These are phyloP conservation scores for Tricholoma hemisulphureum DNA, from an alignment of 768 basidiomycete genomes.

Conservation along the genomic window DNA sequence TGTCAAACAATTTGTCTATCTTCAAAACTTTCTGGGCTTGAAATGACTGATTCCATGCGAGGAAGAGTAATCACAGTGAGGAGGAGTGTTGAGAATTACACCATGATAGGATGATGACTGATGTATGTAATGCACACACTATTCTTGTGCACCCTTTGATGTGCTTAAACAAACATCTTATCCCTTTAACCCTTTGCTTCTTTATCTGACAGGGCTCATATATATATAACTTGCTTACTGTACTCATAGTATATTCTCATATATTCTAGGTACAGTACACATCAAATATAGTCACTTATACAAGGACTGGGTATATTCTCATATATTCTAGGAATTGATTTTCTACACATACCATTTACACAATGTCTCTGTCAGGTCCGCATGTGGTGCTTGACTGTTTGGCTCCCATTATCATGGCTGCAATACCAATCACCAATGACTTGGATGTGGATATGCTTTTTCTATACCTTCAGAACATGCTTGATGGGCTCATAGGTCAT, in stretches of 20 bases:
- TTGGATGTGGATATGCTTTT: slow-evolving; percentile 17
- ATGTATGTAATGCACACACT: too few relatives aligned
- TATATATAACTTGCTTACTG: too few relatives aligned
- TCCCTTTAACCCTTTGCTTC: too few relatives aligned
- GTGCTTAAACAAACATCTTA: too few relatives aligned
- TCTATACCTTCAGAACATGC: slow-evolving; percentile 12
- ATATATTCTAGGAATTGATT: not conserved
- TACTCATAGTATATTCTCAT: not conserved
- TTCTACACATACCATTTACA: too few relatives aligned
- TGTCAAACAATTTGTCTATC: slow-evolving; percentile 9
- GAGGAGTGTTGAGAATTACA: slow-evolving; percentile 31
- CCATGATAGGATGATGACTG: too few relatives aligned
- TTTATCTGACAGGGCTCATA: too few relatives aligned
- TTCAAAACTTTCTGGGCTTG: slow-evolving; percentile 17
- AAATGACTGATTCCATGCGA: not conserved
- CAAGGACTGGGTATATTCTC: not conserved
- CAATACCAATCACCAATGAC: slow-evolving; percentile 20
- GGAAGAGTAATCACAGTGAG: slow-evolving; percentile 3
- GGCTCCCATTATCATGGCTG: slow-evolving; percentile 32
- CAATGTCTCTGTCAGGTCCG: slow-evolving; percentile 31
- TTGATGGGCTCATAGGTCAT: slow-evolving; percentile 24
- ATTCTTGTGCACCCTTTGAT: too few relatives aligned
- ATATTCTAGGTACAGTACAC: not conserved
- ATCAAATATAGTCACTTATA: not conserved
- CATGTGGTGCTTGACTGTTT: slow-evolving; percentile 30